Evolutionary conservation across 1,284 basidiomycete genomes (phyloP).

Genomic region (Cutaneotrichosporon cavernicola): DNA sequence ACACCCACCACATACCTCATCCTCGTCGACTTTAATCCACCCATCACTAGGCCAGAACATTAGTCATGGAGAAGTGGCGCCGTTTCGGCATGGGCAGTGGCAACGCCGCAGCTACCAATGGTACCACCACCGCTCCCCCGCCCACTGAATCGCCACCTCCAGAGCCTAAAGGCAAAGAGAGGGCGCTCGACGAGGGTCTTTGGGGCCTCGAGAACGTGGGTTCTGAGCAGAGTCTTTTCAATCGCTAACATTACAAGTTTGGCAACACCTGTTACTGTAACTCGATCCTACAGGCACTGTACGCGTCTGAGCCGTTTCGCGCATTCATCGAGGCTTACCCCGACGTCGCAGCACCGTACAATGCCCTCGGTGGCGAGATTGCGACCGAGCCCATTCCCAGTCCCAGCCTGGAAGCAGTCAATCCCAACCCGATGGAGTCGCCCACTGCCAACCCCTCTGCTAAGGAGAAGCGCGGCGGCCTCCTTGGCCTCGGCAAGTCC

Average conservation of each 20-base stretch:
- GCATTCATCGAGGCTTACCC: conserved; percentile 67
- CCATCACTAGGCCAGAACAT: background rate
- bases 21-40: conserved; percentile 8
- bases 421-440: conserved; percentile 25
- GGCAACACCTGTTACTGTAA: conserved; percentile 94
- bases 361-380: conserved; percentile 37
- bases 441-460: conserved; percentile 13
- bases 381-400: conserved; percentile 21
- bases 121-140: background rate
- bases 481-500: conserved; percentile 23
- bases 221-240: conserved; percentile 24
- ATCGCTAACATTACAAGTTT: conserved; percentile 39
- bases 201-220: conserved; percentile 92
- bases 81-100: conserved; percentile 19
- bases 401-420: conserved; percentile 16
- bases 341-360: conserved; percentile 41
- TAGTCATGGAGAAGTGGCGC: conserved; percentile 27
- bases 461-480: conserved; percentile 31
- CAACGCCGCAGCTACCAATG: conserved; percentile 12
- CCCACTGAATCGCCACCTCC: conserved; percentile 7
- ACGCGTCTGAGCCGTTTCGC: conserved; percentile 79
- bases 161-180: conserved; percentile 30
- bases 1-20: background rate
- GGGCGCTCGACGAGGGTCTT: conserved; percentile 48
- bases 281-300: conserved; percentile 93